Evolutionary conservation across 371 early-diverging fungal genomes (phyloP), one percentile per base, ranked within the genome.

Genomic region (Syncephalastrum monosporum): DNA sequence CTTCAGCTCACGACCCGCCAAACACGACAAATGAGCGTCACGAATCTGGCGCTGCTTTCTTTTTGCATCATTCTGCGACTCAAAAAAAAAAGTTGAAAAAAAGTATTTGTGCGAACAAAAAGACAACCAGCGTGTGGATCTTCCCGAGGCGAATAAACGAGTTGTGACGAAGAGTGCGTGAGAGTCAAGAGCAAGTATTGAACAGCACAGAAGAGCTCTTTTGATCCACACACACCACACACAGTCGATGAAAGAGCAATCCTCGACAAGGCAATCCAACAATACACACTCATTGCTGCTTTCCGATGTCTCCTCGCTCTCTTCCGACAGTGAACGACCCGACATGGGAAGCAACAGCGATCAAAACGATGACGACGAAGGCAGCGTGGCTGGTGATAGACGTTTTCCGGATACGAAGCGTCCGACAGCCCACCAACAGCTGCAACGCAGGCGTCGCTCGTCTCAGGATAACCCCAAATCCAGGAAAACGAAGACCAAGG

Each of bases 301-400:
- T 21, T 74, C 74, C 55, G 74, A 74, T 64, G 67, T 59, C 43
- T 74, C 74, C 38, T 59, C 74, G 44, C 57, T 74, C n/a, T 71
- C 74, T n/a, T 74, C 74, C 24, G 71, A 74, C 54, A 56, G 67
- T 19, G 61, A 61, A 47, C 61, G 49, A 24, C 53, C 61, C 33
- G 61, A 45, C 3, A 53, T n/a, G 27, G 33, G 33, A 33, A 33
- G 38, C 38, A 33, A 33, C 38, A 33, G 38, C 38, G 38, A 33
- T 33, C 38, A 33, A 33, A 33, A 33, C 38, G 38, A 33, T 29
- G 54, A 51, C 41, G 63, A 67, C 25, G 61, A 62, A 51, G 52
- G 50, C 33, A 29, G 23, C 21, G 16, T 17, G 23, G 42, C 29
- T 25, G 49, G 21, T 48, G 47, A 38, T 53, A 13, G 54, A 53